phyloP scores from a whole-genome alignment of 768 basidiomycete species.

The Mycena galopus region DNA sequence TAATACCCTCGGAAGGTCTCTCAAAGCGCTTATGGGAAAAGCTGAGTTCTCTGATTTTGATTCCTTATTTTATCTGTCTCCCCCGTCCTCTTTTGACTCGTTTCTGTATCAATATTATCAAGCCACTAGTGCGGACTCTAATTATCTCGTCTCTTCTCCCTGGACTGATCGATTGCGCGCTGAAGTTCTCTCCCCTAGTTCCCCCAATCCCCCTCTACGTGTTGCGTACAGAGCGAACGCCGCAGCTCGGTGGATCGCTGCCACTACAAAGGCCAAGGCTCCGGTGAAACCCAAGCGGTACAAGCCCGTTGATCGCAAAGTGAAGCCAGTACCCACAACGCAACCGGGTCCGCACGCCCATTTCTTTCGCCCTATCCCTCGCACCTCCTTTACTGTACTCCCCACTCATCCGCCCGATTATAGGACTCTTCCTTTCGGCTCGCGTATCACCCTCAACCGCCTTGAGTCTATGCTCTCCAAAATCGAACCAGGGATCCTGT shows the following conservation, averaged over 20 bases:
- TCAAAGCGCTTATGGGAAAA: constrained; percentile 33
- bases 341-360: background rate
- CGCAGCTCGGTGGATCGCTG: background rate
- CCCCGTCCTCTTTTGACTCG: background rate
- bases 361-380: constrained; percentile 24
- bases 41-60: constrained; percentile 32
- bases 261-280: background rate
- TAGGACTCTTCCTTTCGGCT: constrained; percentile 7
- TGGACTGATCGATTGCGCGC: constrained; percentile 18
- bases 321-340: constrained; percentile 1
- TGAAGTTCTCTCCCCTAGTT: background rate
- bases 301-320: constrained; percentile 20
- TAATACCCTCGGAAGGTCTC: constrained; percentile 32
- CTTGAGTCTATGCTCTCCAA: constrained; percentile 38
- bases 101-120: constrained; percentile 4
- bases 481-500: no score
- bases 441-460: constrained; percentile 21
- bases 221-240: background rate
- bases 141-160: background rate
- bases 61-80: constrained; percentile 31
- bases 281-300: background rate
- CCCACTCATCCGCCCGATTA: constrained; percentile 29
- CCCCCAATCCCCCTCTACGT: background rate
- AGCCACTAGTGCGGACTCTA: background rate
- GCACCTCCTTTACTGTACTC: constrained; percentile 8